Evolutionary conservation across 257 asterid species (phyloP), one percentile per base, ranked within the genome.

Genomic region (Solanum tarapatanum): DNA sequence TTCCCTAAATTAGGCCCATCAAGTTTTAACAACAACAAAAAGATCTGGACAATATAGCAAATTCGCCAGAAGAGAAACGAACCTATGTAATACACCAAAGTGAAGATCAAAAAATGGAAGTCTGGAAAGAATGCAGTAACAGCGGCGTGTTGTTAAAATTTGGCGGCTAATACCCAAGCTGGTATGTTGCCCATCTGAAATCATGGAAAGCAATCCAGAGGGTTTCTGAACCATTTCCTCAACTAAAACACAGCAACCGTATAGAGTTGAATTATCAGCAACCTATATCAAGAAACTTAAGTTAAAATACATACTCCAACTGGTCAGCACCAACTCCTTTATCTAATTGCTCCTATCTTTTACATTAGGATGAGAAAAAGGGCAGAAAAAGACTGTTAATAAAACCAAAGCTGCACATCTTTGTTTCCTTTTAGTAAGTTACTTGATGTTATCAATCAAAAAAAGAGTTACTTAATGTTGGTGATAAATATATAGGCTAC

Each of bases 181-280:
- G 86, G 82, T 74, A 48, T 98, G 92, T 74, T 92, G 94, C 64
- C 91, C 95, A 77, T 95, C 98, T 86, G 96, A 92, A 90, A 94
- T 87, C 91, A 94, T 91, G 83, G 99, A 94, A 87, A 97, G 94
- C 95, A 97, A 91, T 75, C 97, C 95, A 19, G 99, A 96, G 19
- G 97, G 98, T 93, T 95, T 93, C 86, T 96, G 99, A 72, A 97
- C 90, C 91, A 95, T 88, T 93, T 97, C 99, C 84, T 97, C 99
- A 84, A 94, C 99, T 91, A 97, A 92, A 89, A 97, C 96, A 87
- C 99, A 97, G 94, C 99, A 97, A 88, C 99, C 99, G 87, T 97
- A 97, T 86, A 97, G 95, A 64, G 98, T 96, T 41, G 99, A 95
- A 90, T 97, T 92, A 91, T 97, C 99, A 84, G 99, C 99, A 74